Percentiles rank a stretch among this genome's conserved stretches.
These are phyloP conservation scores for Paragyromitra xinjiangensis DNA, from an alignment of 495 filamentous ascomycete genomes.

Conservation along the genomic window DNA sequence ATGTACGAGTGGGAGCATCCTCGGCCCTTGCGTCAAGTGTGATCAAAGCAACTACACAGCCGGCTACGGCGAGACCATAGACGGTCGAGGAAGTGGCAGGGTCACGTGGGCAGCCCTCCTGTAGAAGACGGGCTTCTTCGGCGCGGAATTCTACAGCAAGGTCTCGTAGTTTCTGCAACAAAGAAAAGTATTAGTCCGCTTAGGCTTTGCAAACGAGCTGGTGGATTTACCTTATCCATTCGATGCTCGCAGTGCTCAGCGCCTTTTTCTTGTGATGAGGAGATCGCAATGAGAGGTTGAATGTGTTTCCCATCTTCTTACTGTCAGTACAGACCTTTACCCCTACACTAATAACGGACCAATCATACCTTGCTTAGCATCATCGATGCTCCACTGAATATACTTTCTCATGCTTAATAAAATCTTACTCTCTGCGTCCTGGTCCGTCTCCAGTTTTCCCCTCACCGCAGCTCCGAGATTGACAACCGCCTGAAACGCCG, in stretches of 20 bases:
- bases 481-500: constrained; percentile 52
- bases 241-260: constrained; percentile 51
- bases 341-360: not conserved
- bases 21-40: constrained; percentile 54
- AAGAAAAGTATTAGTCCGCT: constrained; percentile 20
- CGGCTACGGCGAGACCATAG: constrained; percentile 60
- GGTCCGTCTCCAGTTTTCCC: constrained; percentile 45
- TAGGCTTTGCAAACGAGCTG: too few relatives aligned
- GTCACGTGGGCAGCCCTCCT: constrained; percentile 17
- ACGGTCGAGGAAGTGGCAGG: constrained; percentile 51
- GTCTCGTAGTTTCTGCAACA: constrained; percentile 46
- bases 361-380: constrained; percentile 44
- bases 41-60: constrained; percentile 57
- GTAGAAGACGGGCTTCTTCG: constrained; percentile 49
- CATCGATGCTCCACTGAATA: constrained; percentile 52
- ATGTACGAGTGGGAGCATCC: constrained; percentile 52
- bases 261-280: constrained; percentile 52
- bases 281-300: constrained; percentile 51
- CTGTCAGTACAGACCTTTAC: not conserved
- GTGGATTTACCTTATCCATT: constrained; percentile 47
- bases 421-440: constrained; percentile 49
- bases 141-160: constrained; percentile 45
- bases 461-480: constrained; percentile 49
- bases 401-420: constrained; percentile 50
- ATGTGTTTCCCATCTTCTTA: constrained; percentile 35